Percentiles rank a stretch among this genome's conserved stretches.
Evolutionary conservation across 2,329 filamentous ascomycete genomes (phyloP).

Genomic region (Scleromitrula shiraiana): DNA sequence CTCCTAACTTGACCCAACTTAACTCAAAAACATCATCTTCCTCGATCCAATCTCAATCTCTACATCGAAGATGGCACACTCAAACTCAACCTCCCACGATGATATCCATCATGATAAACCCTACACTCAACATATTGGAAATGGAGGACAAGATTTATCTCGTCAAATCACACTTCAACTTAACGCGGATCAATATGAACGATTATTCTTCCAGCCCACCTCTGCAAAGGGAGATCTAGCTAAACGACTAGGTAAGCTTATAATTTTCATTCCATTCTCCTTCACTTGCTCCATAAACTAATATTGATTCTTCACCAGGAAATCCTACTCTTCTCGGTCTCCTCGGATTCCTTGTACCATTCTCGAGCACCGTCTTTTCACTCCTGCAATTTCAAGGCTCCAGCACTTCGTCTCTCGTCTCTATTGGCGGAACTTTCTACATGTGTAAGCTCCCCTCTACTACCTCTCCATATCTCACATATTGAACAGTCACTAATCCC

Average conservation of each 20-base stretch:
- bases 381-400: slow-evolving; percentile 14
- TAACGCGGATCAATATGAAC: slow-evolving; percentile 13
- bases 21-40: too few relatives aligned
- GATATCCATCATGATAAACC: background rate
- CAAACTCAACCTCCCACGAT: background rate
- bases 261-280: background rate
- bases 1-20: too few relatives aligned
- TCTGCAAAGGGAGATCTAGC: slow-evolving; percentile 13
- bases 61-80: background rate
- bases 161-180: slow-evolving; percentile 10
- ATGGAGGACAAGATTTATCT: background rate
- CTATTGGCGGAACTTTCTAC: slow-evolving; percentile 7
- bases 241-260: slow-evolving; percentile 12
- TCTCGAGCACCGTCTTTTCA: slow-evolving; percentile 7
- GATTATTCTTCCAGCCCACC: slow-evolving; percentile 15
- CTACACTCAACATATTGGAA: background rate
- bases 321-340: slow-evolving; percentile 4
- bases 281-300: background rate
- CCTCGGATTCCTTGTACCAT: slow-evolving; percentile 13
- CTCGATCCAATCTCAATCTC: background rate
- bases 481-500: too few relatives aligned
- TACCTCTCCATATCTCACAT: too few relatives aligned
- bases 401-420: slow-evolving; percentile 1
- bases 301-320: background rate
- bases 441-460: too few relatives aligned